These are phyloP conservation scores for Nakazawaea ambrosiae DNA, from an alignment of 805 yeast species.

Conservation along the genomic window DNA sequence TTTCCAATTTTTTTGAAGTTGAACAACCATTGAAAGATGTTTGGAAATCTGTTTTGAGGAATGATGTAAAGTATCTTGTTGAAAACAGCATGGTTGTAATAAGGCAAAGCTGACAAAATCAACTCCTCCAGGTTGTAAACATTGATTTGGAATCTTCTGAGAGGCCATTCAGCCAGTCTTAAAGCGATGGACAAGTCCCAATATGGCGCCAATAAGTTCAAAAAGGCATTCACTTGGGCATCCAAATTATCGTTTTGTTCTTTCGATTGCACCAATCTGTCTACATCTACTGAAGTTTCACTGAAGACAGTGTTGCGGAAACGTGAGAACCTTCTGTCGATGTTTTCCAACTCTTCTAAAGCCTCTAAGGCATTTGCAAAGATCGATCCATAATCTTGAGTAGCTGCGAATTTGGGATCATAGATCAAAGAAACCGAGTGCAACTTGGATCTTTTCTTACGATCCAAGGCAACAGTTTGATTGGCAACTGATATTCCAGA, in stretches of 20 bases:
- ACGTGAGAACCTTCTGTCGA: constrained; percentile 69
- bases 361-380: constrained; percentile 70
- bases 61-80: constrained; percentile 68
- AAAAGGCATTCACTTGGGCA: constrained; percentile 65
- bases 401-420: constrained; percentile 82
- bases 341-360: constrained; percentile 56
- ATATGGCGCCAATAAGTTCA: constrained; percentile 68
- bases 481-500: constrained; percentile 57
- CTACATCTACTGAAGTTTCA: constrained; percentile 71
- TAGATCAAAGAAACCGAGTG: constrained; percentile 87
- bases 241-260: constrained; percentile 75
- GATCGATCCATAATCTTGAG: constrained; percentile 86
- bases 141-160: constrained; percentile 84
- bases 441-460: constrained; percentile 77
- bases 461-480: constrained; percentile 72
- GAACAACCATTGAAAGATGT: constrained; percentile 63
- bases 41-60: constrained; percentile 58
- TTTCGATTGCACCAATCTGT: constrained; percentile 72
- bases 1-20: constrained; percentile 59
- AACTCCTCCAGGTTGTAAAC: constrained; percentile 70
- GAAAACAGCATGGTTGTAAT: constrained; percentile 68
- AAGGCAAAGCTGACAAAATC: constrained; percentile 72
- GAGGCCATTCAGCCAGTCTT: constrained; percentile 89
- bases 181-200: constrained; percentile 70
- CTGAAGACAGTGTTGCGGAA: constrained; percentile 74